phyloP scores from a whole-genome alignment of 2,329 filamentous ascomycete species.

The Calonectria ilicicola region DNA sequence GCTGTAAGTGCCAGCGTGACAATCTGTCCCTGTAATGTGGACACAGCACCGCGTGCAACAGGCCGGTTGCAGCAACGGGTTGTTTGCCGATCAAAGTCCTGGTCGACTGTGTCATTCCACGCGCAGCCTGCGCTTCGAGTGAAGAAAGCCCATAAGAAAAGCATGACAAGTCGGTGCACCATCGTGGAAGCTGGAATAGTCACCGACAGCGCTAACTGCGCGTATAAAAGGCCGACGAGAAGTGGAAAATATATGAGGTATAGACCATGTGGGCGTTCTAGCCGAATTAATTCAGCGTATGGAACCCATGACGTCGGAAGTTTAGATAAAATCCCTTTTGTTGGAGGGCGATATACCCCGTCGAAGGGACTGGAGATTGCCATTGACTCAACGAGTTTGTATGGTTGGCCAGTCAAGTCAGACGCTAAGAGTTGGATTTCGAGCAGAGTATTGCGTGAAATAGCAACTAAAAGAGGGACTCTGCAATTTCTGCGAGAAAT shows the following conservation, averaged over 20 bases:
- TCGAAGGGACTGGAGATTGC: not conserved
- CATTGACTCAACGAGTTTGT: not conserved
- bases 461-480: not conserved
- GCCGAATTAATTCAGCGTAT: slow-evolving; percentile 64
- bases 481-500: not conserved
- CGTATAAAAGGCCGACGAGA: slow-evolving; percentile 57
- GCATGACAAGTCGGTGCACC: slow-evolving; percentile 50
- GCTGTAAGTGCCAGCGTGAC: slow-evolving; percentile 8
- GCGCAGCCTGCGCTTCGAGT: slow-evolving; percentile 58
- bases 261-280: slow-evolving; percentile 63
- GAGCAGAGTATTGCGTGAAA: not conserved
- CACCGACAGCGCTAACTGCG: slow-evolving; percentile 52
- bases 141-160: slow-evolving; percentile 55
- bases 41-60: slow-evolving; percentile 62
- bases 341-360: slow-evolving; percentile 54
- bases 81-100: slow-evolving; percentile 64
- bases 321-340: slow-evolving; percentile 55
- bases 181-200: slow-evolving; percentile 42
- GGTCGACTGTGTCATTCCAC: slow-evolving; percentile 68
- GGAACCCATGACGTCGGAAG: slow-evolving; percentile 64
- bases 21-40: slow-evolving; percentile 54
- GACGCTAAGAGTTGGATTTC: not conserved
- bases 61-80: slow-evolving; percentile 59
- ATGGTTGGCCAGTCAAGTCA: not conserved
- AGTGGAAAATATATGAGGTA: slow-evolving; percentile 66